Percentiles rank a stretch among this genome's conserved stretches.
Evolutionary conservation across 2,329 filamentous ascomycete species (phyloP).

Genomic region (Fusarium sterilihyphosum): DNA sequence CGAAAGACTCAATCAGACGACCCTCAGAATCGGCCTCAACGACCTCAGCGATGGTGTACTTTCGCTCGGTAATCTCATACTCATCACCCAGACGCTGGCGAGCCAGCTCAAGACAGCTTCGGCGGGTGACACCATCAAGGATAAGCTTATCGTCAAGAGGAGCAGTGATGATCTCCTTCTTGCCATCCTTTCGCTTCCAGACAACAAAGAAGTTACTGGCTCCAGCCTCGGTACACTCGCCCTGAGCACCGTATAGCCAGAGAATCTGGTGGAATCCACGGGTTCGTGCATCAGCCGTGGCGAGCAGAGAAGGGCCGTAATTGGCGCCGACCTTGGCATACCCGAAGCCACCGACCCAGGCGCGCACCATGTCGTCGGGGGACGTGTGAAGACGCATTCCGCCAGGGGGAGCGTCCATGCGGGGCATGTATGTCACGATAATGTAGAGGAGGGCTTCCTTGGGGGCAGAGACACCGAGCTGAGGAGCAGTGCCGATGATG

Average conservation of each 20-base stretch:
- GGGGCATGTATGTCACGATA: constrained; percentile 72
- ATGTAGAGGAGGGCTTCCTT: constrained; percentile 90
- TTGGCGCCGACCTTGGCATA: constrained; percentile 94
- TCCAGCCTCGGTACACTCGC: constrained; percentile 87
- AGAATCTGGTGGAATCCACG: constrained; percentile 88
- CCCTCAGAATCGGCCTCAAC: constrained; percentile 77
- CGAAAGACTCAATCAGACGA: constrained; percentile 84
- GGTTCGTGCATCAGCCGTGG: constrained; percentile 77
- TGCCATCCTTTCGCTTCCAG: constrained; percentile 66
- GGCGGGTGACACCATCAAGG: constrained; percentile 86
- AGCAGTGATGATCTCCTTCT: constrained; percentile 79
- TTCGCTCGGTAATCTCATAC: constrained; percentile 80
- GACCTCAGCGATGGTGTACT: constrained; percentile 84
- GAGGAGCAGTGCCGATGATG: constrained; percentile 82
- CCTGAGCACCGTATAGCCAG: constrained; percentile 87
- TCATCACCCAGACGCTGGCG: constrained; percentile 68
- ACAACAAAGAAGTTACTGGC: constrained; percentile 93
- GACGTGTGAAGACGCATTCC: constrained; percentile 82
- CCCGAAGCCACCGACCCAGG: constrained; percentile 93
- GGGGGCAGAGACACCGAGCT: constrained; percentile 83
- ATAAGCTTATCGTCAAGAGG: constrained; percentile 86
- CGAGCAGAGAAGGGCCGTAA: constrained; percentile 85
- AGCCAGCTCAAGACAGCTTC: constrained; percentile 80
- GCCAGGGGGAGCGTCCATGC: constrained; percentile 60
- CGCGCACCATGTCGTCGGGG: constrained; percentile 83